phyloP scores from a whole-genome alignment of 352 stramenopile genomes.

The Peronospora destructor region DNA sequence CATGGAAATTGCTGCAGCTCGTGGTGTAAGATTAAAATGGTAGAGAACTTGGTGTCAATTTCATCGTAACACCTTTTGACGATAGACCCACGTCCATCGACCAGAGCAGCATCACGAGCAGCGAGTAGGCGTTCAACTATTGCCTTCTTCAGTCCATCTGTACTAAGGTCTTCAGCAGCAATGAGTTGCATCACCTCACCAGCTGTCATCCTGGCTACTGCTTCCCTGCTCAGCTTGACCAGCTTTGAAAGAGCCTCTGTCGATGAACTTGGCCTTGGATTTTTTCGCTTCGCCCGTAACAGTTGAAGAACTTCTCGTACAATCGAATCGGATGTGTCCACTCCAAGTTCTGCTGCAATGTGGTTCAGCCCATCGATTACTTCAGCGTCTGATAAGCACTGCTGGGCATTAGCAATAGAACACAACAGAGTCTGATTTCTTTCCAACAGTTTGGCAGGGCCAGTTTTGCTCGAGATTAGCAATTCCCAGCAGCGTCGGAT shows the following conservation, averaged over 20 bases:
- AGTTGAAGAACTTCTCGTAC: slow-evolving; percentile 19
- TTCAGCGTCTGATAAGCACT: slow-evolving; percentile 39
- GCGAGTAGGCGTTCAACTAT: slow-evolving; percentile 34
- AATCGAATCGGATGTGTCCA: slow-evolving; percentile 15
- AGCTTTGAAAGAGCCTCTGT: slow-evolving; percentile 13
- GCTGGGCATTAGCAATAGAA: slow-evolving; percentile 27
- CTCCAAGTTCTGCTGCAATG: slow-evolving; percentile 30
- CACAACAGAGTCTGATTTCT: slow-evolving; percentile 29
- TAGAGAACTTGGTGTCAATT: slow-evolving; percentile 13
- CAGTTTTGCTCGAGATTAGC: slow-evolving; percentile 6
- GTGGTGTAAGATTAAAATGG: slow-evolving; percentile 61
- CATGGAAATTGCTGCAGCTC: slow-evolving; percentile 70
- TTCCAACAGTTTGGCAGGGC: slow-evolving; percentile 11
- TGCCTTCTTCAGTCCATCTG: slow-evolving; percentile 46
- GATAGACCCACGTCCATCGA: slow-evolving; percentile 2
- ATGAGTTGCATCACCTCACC: slow-evolving; percentile 37
- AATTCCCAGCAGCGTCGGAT: slow-evolving; percentile 33
- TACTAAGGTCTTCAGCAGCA: slow-evolving; percentile 22
- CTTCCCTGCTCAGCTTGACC: slow-evolving; percentile 22
- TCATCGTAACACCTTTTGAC: not conserved
- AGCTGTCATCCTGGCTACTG: slow-evolving; percentile 40
- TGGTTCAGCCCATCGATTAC: slow-evolving; percentile 31
- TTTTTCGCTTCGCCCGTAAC: slow-evolving; percentile 9
- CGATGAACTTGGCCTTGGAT: not conserved
- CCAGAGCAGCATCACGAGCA: slow-evolving; percentile 24